Evolutionary conservation across 176 grass and related monocot genomes (phyloP).

Genomic region (Avena atlantica): DNA sequence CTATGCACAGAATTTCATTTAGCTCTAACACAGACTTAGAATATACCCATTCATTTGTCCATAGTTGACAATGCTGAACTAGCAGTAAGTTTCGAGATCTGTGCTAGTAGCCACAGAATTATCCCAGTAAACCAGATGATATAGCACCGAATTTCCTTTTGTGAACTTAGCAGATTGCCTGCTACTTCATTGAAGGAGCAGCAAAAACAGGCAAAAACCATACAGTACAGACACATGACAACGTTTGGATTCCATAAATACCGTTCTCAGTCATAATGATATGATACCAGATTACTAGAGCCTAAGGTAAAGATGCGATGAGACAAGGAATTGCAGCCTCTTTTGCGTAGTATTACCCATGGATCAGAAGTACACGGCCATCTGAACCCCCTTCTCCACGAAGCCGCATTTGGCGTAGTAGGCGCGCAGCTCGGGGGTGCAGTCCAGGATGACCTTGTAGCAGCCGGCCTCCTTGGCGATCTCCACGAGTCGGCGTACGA

Average conservation of each 20-base stretch:
- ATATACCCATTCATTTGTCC: neutral
- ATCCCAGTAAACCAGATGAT: neutral
- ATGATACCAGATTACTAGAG: neutral
- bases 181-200: neutral
- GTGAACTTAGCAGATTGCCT: neutral
- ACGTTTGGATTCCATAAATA: neutral
- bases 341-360: constrained; percentile 11
- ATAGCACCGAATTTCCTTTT: neutral
- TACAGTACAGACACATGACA: neutral
- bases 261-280: neutral
- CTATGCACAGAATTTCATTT: neutral
- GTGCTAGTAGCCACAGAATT: neutral
- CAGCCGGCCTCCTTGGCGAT: constrained; percentile 66
- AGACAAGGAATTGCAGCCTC: neutral
- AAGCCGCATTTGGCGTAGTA: constrained; percentile 90
- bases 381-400: constrained; percentile 86
- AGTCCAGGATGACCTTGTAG: constrained; percentile 96
- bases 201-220: neutral
- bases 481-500: constrained; percentile 71
- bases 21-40: neutral
- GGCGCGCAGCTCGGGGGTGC: constrained; percentile 63
- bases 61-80: neutral
- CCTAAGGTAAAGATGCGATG: neutral
- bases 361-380: constrained; percentile 86
- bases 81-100: constrained; percentile 3